Percentiles rank a stretch among this genome's conserved stretches.
These are phyloP conservation scores for Thymus quinquecostatus DNA, from an alignment of 257 asterid species.

Conservation along the genomic window DNA sequence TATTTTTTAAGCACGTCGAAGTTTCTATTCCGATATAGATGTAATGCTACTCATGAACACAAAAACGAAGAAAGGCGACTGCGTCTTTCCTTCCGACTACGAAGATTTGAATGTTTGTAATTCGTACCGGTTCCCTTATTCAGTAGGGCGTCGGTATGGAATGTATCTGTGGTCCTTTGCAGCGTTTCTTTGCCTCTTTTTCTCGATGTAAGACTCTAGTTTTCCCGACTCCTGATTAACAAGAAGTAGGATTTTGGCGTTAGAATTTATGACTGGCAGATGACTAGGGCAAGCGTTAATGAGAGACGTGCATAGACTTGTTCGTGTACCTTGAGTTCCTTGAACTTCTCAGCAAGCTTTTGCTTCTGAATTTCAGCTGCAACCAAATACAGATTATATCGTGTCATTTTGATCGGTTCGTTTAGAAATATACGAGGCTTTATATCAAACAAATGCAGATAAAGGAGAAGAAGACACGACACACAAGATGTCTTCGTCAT, in stretches of 20 bases:
- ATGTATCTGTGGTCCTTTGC: conserved; percentile 83
- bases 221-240: conserved; percentile 70
- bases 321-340: conserved; percentile 73
- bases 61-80: background rate
- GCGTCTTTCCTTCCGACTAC: background rate
- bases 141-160: conserved; percentile 77
- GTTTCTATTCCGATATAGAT: background rate
- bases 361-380: conserved; percentile 84
- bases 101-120: background rate
- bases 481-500: background rate
- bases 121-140: conserved; percentile 34
- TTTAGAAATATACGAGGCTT: no score
- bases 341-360: conserved; percentile 67
- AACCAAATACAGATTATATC: conserved; percentile 27
- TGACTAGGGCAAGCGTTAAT: background rate
- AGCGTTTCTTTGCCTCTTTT: conserved; percentile 81
- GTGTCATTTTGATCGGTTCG: background rate
- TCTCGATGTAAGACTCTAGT: conserved; percentile 81
- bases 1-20: background rate
- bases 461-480: background rate
- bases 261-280: background rate
- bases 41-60: conserved; percentile 1
- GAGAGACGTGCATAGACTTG: background rate
- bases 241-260: background rate
- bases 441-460: background rate